phyloP scores from a whole-genome alignment of 1,139 yeast species.

The Geotrichum phurueaensis region DNA sequence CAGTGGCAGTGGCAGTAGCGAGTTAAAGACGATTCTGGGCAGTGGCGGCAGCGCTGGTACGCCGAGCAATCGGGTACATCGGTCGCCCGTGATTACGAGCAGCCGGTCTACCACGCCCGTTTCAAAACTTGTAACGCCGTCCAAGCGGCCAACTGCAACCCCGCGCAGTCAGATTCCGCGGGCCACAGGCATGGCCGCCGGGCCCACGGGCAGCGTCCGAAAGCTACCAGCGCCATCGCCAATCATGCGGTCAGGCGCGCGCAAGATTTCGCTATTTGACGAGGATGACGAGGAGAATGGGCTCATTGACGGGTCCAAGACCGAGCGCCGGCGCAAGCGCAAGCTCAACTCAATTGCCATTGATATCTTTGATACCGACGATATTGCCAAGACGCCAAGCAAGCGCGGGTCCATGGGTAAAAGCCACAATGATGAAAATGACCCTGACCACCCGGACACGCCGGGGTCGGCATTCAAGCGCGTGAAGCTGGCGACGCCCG shows the following conservation, averaged over 20 bases:
- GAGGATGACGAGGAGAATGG: conserved; percentile 1
- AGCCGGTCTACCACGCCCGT: background rate
- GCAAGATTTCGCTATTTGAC: conserved; percentile 6
- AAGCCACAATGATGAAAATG: conserved; percentile 6
- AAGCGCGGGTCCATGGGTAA: conserved; percentile 4
- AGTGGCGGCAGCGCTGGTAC: background rate
- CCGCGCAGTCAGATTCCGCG: background rate
- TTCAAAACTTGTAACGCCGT: background rate
- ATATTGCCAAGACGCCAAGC: background rate
- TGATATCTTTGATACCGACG: background rate
- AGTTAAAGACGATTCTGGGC: too few species aligned
- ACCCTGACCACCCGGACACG: conserved; percentile 23
- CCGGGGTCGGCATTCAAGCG: conserved; percentile 26
- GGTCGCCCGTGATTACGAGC: background rate
- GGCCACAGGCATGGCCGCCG: background rate
- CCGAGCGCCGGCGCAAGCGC: background rate
- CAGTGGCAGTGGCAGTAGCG: too few species aligned
- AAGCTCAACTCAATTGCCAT: background rate
- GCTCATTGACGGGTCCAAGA: background rate
- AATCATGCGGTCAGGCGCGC: background rate
- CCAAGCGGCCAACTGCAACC: background rate
- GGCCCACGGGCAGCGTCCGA: background rate
- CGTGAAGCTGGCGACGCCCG: conserved; percentile 12
- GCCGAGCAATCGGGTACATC: background rate
- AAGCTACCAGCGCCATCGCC: background rate